A percentile compares a stretch with the other conserved stretches of the same genome.
phyloP scores from a whole-genome alignment of 345 rosid species.

The Hevea brasiliensis region DNA sequence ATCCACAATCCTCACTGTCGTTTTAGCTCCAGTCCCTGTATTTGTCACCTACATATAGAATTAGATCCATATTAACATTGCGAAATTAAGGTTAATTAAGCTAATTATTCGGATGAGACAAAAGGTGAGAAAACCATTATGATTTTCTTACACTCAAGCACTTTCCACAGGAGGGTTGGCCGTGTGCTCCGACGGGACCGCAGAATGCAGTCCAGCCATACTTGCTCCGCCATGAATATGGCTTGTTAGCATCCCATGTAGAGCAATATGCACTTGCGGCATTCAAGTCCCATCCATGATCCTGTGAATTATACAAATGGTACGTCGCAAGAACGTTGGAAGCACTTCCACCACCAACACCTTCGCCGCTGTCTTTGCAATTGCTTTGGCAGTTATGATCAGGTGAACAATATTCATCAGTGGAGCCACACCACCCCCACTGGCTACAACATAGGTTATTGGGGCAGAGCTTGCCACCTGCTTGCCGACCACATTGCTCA shows the following conservation, averaged over 20 bases:
- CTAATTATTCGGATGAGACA: no score
- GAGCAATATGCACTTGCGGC: conserved; percentile 57
- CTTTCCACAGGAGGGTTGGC: conserved; percentile 58
- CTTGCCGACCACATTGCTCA: conserved; percentile 27
- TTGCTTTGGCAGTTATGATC: conserved; percentile 27
- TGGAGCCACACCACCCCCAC: conserved; percentile 26
- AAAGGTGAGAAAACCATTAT: no score
- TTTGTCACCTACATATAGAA: conserved; percentile 49
- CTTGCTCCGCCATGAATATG: conserved; percentile 52
- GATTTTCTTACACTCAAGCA: conserved; percentile 45
- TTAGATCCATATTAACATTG: no score
- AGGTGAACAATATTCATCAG: conserved; percentile 28
- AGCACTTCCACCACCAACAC: conserved; percentile 23
- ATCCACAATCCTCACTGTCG: conserved; percentile 61
- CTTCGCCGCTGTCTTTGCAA: no score
- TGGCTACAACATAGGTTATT: conserved; percentile 31
- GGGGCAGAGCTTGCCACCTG: conserved; percentile 25
- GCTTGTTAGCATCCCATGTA: conserved; percentile 60
- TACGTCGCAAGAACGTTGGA: conserved; percentile 58
- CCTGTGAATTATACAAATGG: conserved; percentile 46
- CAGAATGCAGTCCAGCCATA: conserved; percentile 73
- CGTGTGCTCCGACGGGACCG: conserved; percentile 54
- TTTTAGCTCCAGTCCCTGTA: conserved; percentile 39
- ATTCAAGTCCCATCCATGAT: conserved; percentile 46
- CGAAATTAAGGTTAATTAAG: no score